Percentiles rank a stretch among this genome's conserved stretches.
These are phyloP conservation scores for Beta macrorhiza DNA, from an alignment of 179 eudicot species.

Conservation along the genomic window DNA sequence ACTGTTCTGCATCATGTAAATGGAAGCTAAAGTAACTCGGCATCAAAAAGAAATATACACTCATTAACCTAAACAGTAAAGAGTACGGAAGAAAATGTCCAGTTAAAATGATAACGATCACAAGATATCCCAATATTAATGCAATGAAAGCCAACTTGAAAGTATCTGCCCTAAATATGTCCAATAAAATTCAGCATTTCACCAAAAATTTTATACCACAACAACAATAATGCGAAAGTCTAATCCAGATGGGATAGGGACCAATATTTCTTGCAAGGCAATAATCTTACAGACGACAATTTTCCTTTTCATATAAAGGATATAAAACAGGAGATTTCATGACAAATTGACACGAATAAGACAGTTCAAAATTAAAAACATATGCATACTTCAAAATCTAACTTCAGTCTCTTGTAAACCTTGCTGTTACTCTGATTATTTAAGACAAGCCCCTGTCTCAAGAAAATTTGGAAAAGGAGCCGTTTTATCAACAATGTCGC, in stretches of 20 bases:
- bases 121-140: neutral
- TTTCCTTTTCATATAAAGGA: neutral
- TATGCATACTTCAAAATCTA: neutral
- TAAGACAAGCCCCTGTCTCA: neutral
- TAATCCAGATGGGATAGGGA: too few species aligned
- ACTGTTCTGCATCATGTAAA: constrained; percentile 77
- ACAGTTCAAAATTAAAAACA: neutral
- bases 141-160: neutral
- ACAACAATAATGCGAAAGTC: too few species aligned
- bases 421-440: neutral
- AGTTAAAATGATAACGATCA: neutral
- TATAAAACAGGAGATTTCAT: neutral
- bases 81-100: neutral
- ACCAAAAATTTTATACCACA: neutral
- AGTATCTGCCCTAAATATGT: neutral
- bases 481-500: neutral
- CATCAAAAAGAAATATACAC: constrained; percentile 3
- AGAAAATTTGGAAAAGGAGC: neutral
- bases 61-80: neutral
- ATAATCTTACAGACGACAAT: neutral
- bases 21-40: constrained; percentile 20
- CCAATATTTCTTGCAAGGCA: neutral
- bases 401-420: neutral
- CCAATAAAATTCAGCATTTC: neutral
- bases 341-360: neutral